These are phyloP conservation scores for Calonectria montana DNA, from an alignment of 2,329 filamentous ascomycete genomes.

Conservation along the genomic window DNA sequence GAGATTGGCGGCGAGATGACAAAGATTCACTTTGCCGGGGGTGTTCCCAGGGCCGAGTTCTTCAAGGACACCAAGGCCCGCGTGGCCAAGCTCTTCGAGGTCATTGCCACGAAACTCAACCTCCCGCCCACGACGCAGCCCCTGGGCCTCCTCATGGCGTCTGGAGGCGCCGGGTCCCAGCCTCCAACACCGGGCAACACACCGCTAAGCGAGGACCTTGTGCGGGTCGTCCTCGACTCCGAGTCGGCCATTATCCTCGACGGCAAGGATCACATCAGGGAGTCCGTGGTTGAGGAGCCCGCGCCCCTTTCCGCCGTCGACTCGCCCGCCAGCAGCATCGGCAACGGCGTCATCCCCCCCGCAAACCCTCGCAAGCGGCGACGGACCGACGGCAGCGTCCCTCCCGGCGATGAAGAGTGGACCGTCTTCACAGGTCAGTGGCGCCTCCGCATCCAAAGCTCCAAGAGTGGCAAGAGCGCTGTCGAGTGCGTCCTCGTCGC, in stretches of 20 bases:
- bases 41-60: constrained; percentile 73
- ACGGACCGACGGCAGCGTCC: constrained; percentile 50
- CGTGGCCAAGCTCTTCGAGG: constrained; percentile 79
- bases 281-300: constrained; percentile 43
- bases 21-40: constrained; percentile 60
- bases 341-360: constrained; percentile 28
- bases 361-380: constrained; percentile 58
- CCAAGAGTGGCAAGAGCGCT: constrained; percentile 60
- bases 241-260: constrained; percentile 71
- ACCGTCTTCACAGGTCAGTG: constrained; percentile 77
- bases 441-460: constrained; percentile 73
- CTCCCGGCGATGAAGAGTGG: constrained; percentile 62
- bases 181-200: constrained; percentile 76
- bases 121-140: constrained; percentile 70
- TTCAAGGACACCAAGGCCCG: constrained; percentile 76
- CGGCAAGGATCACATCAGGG: constrained; percentile 57
- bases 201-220: constrained; percentile 75
- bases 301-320: constrained; percentile 42
- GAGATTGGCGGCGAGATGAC: constrained; percentile 80
- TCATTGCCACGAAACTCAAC: constrained; percentile 84
- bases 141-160: constrained; percentile 74
- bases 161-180: constrained; percentile 70
- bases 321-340: constrained; percentile 42
- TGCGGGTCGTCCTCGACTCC: constrained; percentile 71
- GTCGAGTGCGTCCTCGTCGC: constrained; percentile 80